Conservation (phyloP, 345 rosid genomes). For the Angophora floribunda region DNA sequence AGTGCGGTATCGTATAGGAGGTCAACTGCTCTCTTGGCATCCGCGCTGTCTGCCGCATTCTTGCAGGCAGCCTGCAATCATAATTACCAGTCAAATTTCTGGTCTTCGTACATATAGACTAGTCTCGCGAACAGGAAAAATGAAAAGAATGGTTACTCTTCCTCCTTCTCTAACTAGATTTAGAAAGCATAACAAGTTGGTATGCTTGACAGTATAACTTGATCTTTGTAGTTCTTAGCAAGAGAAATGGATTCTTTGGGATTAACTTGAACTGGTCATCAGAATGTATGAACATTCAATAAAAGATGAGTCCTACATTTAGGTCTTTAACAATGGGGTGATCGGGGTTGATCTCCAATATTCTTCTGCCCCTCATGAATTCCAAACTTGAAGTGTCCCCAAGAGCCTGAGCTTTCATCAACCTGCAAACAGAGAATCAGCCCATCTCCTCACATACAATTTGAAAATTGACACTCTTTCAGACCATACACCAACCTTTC, state of each 20-base stretch:
- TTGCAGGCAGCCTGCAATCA: slow-evolving; percentile 85
- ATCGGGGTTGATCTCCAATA: slow-evolving; percentile 86
- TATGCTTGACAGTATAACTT: neutral
- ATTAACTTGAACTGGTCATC: neutral
- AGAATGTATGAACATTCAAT: neutral
- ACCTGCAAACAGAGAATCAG: slow-evolving; percentile 22
- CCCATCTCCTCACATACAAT: neutral
- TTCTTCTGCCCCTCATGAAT: slow-evolving; percentile 97
- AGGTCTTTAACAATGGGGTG: slow-evolving; percentile 90
- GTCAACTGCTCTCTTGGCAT: slow-evolving; percentile 88
- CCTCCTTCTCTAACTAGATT: neutral
- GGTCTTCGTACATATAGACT: neutral
- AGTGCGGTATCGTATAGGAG: slow-evolving; percentile 88
- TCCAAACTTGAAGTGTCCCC: slow-evolving; percentile 95
- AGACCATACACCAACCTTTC: slow-evolving; percentile 52
- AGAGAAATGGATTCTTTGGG: neutral
- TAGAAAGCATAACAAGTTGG: neutral
- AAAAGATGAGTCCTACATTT: slow-evolving; percentile 36
- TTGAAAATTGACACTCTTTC: neutral
- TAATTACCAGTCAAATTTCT: neutral
- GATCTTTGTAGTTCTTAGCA: neutral
- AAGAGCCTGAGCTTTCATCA: slow-evolving; percentile 99
- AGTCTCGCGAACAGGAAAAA: neutral
- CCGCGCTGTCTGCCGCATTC: slow-evolving; percentile 70
- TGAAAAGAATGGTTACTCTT: neutral